Conservation (phyloP, 768 basidiomycete genomes). For the Kockovaella imperatae region DNA sequence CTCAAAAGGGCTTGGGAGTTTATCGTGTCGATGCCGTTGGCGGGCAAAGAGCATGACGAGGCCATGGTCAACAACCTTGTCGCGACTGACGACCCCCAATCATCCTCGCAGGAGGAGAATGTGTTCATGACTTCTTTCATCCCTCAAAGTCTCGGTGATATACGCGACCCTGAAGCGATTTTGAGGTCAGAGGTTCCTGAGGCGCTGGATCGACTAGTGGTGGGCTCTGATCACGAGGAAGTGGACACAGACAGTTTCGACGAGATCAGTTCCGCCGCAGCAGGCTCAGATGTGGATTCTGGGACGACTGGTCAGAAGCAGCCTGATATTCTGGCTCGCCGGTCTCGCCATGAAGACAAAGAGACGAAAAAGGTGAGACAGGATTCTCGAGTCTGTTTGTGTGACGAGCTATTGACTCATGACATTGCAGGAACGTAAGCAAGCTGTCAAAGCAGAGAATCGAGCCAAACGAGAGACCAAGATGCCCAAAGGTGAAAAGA, state of each 20-base stretch:
- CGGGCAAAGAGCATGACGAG: conserved; percentile 14
- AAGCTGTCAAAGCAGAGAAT: conserved; percentile 74
- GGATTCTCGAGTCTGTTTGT: not conserved
- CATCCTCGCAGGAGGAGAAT: conserved; percentile 56
- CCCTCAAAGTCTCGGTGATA: conserved; percentile 81
- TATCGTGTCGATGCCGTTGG: conserved; percentile 54
- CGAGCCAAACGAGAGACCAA: conserved; percentile 83
- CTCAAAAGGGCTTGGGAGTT: conserved; percentile 81
- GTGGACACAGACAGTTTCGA: not conserved
- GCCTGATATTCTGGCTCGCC: conserved; percentile 53
- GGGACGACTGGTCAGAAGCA: conserved; percentile 5
- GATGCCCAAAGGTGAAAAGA: conserved; percentile 94
- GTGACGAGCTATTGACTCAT: not conserved
- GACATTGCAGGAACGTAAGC: conserved; percentile 71
- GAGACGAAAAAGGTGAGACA: conserved; percentile 73
- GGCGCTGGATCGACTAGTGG: not conserved
- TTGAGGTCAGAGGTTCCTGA: conserved; percentile 51
- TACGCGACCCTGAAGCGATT: conserved; percentile 93
- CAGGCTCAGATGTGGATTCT: conserved; percentile 45
- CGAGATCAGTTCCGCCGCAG: too few relatives aligned
- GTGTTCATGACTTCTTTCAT: conserved; percentile 89
- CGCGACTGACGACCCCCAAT: conserved; percentile 22
- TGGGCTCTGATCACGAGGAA: conserved; percentile 17
- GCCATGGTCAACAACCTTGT: not conserved
- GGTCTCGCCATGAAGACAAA: conserved; percentile 86